Evolutionary conservation across 1,139 yeast species (phyloP).

Genomic region (Candida neerlandica): DNA sequence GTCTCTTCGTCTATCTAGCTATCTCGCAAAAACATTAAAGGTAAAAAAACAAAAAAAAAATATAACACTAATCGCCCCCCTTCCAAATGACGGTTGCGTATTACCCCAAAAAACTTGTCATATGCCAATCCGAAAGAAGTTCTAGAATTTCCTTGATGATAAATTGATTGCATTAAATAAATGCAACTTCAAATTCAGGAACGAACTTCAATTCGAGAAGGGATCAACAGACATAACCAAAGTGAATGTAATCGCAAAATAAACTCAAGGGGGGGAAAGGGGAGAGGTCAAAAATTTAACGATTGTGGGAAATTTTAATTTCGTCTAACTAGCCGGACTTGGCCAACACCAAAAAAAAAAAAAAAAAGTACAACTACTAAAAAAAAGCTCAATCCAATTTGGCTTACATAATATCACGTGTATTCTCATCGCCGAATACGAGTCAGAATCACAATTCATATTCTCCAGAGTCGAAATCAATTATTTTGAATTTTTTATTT

Average conservation of each 20-base stretch:
- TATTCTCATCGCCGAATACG: background rate
- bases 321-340: too few species aligned
- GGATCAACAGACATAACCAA: too few species aligned
- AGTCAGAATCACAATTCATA: background rate
- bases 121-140: background rate
- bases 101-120: too few species aligned
- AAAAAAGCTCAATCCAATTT: background rate
- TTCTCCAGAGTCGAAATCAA: conserved; percentile 1
- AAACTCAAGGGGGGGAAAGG: too few species aligned
- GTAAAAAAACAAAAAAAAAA: too few species aligned
- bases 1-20: too few species aligned
- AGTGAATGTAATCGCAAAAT: too few species aligned
- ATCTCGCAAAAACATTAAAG: too few species aligned
- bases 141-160: background rate
- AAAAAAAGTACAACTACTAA: background rate
- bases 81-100: too few species aligned
- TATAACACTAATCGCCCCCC: too few species aligned
- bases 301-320: too few species aligned
- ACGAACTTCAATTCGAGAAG: background rate
- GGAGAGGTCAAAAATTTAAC: too few species aligned
- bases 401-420: conserved; percentile 1
- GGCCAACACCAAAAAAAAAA: background rate
- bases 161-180: background rate
- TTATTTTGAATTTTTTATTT: background rate
- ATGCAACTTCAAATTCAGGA: background rate